Base-by-base conservation (phyloP, 2,329 filamentous ascomycete genomes). In the Colletotrichum sansevieriae region DNA sequence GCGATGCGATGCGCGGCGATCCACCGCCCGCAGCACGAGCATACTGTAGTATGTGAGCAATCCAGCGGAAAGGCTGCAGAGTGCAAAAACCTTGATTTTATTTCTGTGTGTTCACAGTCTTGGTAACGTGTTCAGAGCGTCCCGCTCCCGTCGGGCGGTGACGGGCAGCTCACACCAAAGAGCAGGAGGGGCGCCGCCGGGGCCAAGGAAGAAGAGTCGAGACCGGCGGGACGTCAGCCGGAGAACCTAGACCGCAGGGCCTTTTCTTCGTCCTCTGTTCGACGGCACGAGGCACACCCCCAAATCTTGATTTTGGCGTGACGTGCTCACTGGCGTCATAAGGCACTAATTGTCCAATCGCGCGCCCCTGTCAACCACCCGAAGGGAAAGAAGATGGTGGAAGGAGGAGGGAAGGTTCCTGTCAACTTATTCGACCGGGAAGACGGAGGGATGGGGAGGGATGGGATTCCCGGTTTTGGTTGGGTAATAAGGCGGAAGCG, bases 261-360 rank as follows among this genome's bases (percentile, higher is more conserved):
- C 44, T 46, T 20, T 29, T 15, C 46, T 11, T 39, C 7, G 37
- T 37, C 5, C 44, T 35, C 13, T 22, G 15, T 11, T 15, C 10
- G 52, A 25, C 33, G 39, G 54, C 54, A 57, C 12, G 44, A n/a
- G 25, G 55, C 41, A 58, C 41, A 13, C 35, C 39, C 52, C 51
- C 47, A 62, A 70, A 68, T 70, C 67, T 63, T 71, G 67, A 51
- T 71, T 71, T 61, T 66, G 67, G 63, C 61, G 69, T 71, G 69
- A 66, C 69, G 66, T 71, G 69, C 67, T 41, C 49, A 41, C 57
- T 70, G 67, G 67, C 70, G 70, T 71, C 70, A 71, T 71, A 67
- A 52, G 58, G 70, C 49, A 58, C 58, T 35, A 56, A 70, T 63
- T 63, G 67, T 58, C 67, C 70, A 71, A 71, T 66, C 37, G 69